A percentile compares a stretch with the other conserved stretches of the same genome.
Evolutionary conservation across 768 basidiomycete species (phyloP).

Genomic region (Leccinum boreale): DNA sequence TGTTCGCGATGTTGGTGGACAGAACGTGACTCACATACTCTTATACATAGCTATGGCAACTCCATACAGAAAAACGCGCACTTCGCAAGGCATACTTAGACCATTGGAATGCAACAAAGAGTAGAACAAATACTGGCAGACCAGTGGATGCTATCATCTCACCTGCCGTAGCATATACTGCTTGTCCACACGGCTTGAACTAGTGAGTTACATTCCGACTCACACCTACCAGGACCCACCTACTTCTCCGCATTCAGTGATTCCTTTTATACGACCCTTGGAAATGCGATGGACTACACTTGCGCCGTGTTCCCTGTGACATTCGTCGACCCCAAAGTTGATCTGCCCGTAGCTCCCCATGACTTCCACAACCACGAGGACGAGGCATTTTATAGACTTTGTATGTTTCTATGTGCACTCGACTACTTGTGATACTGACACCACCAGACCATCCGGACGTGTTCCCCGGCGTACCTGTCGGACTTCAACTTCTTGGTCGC

Average conservation of each 20-base stretch:
- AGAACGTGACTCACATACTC: neutral
- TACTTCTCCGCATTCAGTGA: slow-evolving; percentile 21
- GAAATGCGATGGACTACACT: slow-evolving; percentile 48
- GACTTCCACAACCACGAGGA: slow-evolving; percentile 44
- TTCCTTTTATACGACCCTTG: slow-evolving; percentile 44
- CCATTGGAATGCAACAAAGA: slow-evolving; percentile 46
- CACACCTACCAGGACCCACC: slow-evolving; percentile 15
- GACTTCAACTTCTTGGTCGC: slow-evolving; percentile 46
- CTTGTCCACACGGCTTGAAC: slow-evolving; percentile 44
- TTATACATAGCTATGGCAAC: slow-evolving; percentile 40
- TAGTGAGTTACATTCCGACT: slow-evolving; percentile 26
- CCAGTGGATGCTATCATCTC: slow-evolving; percentile 53
- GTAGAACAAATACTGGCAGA: slow-evolving; percentile 43
- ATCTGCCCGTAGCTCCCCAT: slow-evolving; percentile 33
- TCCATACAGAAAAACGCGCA: slow-evolving; percentile 39
- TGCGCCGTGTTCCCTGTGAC: slow-evolving; percentile 47
- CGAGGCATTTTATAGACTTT: slow-evolving; percentile 41
- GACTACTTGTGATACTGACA: neutral
- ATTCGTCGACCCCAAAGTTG: slow-evolving; percentile 40
- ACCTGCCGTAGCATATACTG: slow-evolving; percentile 41
- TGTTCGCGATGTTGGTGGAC: neutral
- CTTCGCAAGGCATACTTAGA: slow-evolving; percentile 46
- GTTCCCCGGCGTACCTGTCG: slow-evolving; percentile 44
- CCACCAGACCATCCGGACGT: slow-evolving; percentile 42
- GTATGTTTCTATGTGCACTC: slow-evolving; percentile 29